Conservation (phyloP, 208 protist genomes). For the Sergeia podlipaevii region DNA sequence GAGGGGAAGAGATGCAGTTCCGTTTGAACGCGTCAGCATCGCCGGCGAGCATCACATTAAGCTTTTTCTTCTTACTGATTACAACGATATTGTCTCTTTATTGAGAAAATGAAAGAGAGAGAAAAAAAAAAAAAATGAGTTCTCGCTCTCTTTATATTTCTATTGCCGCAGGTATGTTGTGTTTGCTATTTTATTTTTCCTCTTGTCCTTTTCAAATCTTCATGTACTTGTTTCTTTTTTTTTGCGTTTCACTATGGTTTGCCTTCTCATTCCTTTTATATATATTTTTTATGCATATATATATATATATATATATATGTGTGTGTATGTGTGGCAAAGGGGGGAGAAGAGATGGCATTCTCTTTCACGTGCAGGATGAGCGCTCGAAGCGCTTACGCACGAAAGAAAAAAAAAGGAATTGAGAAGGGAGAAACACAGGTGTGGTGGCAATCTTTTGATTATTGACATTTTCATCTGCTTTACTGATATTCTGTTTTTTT, state of each 20-base stretch:
- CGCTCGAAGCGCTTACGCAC: neutral
- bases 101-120: slow-evolving; percentile 7
- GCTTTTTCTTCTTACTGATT: no score
- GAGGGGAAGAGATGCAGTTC: no score
- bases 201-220: slow-evolving; percentile 8
- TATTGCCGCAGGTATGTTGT: slow-evolving; percentile 2
- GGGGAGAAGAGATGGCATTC: no score
- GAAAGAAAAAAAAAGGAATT: neutral
- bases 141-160: neutral
- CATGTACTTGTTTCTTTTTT: slow-evolving; percentile 11
- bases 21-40: no score
- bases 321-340: no score
- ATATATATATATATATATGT: neutral
- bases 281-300: neutral
- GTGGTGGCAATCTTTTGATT: no score
- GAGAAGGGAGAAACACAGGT: no score
- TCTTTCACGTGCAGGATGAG: neutral
- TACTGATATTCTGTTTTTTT: no score
- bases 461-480: no score
- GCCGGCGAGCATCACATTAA: no score
- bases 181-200: neutral
- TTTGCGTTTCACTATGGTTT: slow-evolving; percentile 6
- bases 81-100: no score
- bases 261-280: neutral
- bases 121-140: neutral